These are phyloP conservation scores for Wolfiporia cocos DNA, from an alignment of 1,284 basidiomycete species.

Conservation along the genomic window DNA sequence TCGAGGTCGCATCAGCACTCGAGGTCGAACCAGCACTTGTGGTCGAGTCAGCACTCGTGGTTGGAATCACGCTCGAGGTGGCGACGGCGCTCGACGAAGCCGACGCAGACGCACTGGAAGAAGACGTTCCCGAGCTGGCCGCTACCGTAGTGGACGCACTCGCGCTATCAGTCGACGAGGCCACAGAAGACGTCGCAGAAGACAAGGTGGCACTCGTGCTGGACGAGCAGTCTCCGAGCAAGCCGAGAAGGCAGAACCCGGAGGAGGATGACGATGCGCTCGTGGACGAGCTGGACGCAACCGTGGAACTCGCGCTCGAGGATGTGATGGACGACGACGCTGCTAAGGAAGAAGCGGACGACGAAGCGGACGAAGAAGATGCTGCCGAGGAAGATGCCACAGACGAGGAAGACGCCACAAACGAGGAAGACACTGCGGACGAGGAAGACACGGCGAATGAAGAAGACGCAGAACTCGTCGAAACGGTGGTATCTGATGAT, in stretches of 20 bases:
- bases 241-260: too few species aligned
- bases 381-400: neutral
- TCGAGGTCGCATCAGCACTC: too few species aligned
- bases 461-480: neutral
- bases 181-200: neutral
- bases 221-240: too few species aligned
- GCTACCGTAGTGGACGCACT: neutral
- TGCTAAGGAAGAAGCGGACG: conserved; percentile 3
- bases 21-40: too few species aligned
- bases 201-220: neutral
- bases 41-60: too few species aligned
- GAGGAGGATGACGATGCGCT: conserved; percentile 1
- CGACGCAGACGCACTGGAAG: too few species aligned
- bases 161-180: neutral
- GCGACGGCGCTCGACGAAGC: too few species aligned
- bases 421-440: too few species aligned
- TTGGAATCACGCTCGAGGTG: too few species aligned
- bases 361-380: neutral
- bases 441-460: too few species aligned
- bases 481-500: neutral
- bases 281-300: conserved; percentile 1
- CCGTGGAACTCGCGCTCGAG: neutral
- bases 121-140: neutral
- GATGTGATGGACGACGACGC: conserved; percentile 2
- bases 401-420: conserved; percentile 2